Evolutionary conservation across 2,329 filamentous ascomycete genomes (phyloP), one percentile per base, ranked within the genome.

Genomic region (Aspergillus novoparasiticus): DNA sequence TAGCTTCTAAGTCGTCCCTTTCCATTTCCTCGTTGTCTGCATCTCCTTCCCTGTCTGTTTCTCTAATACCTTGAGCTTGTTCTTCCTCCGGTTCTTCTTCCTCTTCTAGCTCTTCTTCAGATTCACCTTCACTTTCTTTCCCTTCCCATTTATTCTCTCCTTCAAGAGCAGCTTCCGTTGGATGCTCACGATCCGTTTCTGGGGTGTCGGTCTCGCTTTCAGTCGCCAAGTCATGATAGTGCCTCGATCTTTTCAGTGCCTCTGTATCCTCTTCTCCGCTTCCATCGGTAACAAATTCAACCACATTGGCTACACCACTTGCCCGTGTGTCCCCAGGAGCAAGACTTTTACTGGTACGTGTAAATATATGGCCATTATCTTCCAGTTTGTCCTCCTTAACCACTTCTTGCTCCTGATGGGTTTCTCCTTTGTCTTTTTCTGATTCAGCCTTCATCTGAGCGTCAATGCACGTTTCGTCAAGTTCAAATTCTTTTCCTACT

Each of bases 221-320:
- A n/a, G 53, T 41, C 34, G n/a, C 16, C n/a, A 51, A 41, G 36
- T 36, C 48, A 45, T 50, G 32, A 32, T 79, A 76, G 55, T 76
- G 60, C 23, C 80, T 79, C 74, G 81, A 80, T 41, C 12, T 51
- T 59, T 62, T 21, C 61, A 45, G 8, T 39, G 11, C 48, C 26
- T 72, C 74, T 39, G 32, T 26, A 30, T 73, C 70, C 14, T 57
- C 45, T 21, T 59, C 50, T n/a, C 65, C 63, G 6, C 63, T 58
- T 58, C 62, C 60, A 12, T 45, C 59, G 14, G 36, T 57, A 4
- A 56, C 61, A 21, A 26, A 36, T 34, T 32, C 46, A 30, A 19
- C 34, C 9, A 19, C 26, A 16, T 46, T 53, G 26, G 36, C 56
- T 36, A 28, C 21, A 11, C 12, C 21, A 16, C 34, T 58, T 6